Percentiles rank a stretch among this genome's conserved stretches.
Evolutionary conservation across 768 basidiomycete species (phyloP).

Genomic region (Tulasnella sp.): DNA sequence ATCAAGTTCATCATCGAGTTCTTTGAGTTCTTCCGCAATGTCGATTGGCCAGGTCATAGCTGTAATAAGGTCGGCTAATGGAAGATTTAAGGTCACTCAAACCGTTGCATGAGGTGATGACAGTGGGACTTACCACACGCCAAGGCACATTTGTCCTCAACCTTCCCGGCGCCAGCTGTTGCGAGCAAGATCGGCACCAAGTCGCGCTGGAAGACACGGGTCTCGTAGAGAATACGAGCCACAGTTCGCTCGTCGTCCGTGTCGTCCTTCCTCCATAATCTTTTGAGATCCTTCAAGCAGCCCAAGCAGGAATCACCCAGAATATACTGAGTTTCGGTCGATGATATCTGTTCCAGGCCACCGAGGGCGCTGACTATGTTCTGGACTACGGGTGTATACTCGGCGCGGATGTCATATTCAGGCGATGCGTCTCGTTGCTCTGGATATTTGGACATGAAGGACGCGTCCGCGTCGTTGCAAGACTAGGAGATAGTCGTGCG

Average conservation of each 20-base stretch:
- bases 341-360: slow-evolving; percentile 42
- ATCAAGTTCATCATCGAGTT: slow-evolving; percentile 58
- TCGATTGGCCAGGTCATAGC: slow-evolving; percentile 99
- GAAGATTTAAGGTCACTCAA: neutral
- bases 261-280: slow-evolving; percentile 92
- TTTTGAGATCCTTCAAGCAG: slow-evolving; percentile 89
- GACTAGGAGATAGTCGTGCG: neutral
- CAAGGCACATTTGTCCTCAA: slow-evolving; percentile 75
- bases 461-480: neutral
- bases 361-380: slow-evolving; percentile 74
- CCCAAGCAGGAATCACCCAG: slow-evolving; percentile 74
- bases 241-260: slow-evolving; percentile 94
- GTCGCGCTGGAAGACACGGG: slow-evolving; percentile 78
- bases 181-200: slow-evolving; percentile 73
- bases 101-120: neutral
- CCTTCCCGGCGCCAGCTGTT: slow-evolving; percentile 64
- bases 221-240: slow-evolving; percentile 83
- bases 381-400: slow-evolving; percentile 56
- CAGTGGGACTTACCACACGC: slow-evolving; percentile 39
- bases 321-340: slow-evolving; percentile 38
- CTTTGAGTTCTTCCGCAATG: slow-evolving; percentile 85
- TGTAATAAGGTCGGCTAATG: slow-evolving; percentile 66
- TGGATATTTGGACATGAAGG: neutral
- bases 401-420: slow-evolving; percentile 14
- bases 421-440: neutral